Evolutionary conservation across 306 rosid species (phyloP).

Genomic region (Gynostemma pentaphyllum): DNA sequence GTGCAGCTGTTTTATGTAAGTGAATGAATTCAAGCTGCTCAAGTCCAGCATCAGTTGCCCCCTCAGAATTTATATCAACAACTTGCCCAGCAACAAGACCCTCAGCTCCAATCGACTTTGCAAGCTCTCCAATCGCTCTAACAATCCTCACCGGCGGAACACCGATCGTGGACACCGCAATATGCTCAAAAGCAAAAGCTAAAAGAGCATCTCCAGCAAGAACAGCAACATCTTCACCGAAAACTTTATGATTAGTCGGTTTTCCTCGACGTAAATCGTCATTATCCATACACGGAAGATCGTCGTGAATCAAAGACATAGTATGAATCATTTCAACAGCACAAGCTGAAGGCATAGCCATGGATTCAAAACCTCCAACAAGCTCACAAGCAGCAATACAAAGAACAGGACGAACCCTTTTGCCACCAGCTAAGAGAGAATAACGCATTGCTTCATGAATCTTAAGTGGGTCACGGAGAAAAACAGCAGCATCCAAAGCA

Average conservation of each 20-base stretch:
- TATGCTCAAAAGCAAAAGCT: constrained; percentile 51
- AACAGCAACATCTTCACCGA: constrained; percentile 65
- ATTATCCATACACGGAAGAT: constrained; percentile 73
- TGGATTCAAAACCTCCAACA: constrained; percentile 37
- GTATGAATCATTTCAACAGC: constrained; percentile 80
- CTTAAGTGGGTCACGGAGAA: constrained; percentile 33
- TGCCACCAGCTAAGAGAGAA: constrained; percentile 77
- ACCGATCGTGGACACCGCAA: constrained; percentile 26
- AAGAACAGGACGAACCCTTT: constrained; percentile 56
- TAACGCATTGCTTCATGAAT: constrained; percentile 71
- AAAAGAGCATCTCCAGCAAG: constrained; percentile 69
- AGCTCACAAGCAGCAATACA: constrained; percentile 66
- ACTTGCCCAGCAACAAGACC: constrained; percentile 70
- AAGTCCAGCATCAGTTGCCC: constrained; percentile 28
- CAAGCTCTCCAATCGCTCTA: constrained; percentile 40
- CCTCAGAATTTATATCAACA: constrained; percentile 47
- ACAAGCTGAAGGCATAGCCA: constrained; percentile 57
- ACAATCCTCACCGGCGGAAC: constrained; percentile 30
- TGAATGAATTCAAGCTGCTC: constrained; percentile 57
- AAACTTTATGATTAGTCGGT: constrained; percentile 59
- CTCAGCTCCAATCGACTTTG: constrained; percentile 44
- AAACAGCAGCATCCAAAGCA: constrained; percentile 45
- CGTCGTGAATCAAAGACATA: constrained; percentile 81
- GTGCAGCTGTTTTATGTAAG: constrained; percentile 54
- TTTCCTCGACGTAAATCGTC: constrained; percentile 75